Percentiles rank a stretch among this genome's conserved stretches.
Evolutionary conservation across 345 rosid species (phyloP).

Genomic region (Trapa incisa): DNA sequence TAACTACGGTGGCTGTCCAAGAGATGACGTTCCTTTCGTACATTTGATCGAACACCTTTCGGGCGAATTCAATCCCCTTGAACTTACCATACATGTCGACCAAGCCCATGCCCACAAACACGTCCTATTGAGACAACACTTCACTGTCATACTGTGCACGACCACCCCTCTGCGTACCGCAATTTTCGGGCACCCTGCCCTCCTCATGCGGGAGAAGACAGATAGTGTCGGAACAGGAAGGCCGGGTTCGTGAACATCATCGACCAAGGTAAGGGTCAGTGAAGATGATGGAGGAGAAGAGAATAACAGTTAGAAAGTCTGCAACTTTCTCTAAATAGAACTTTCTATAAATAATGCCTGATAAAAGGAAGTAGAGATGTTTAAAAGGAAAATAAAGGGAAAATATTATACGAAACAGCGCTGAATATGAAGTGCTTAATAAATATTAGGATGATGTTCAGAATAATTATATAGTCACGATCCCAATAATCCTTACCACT

Average conservation of each 20-base stretch:
- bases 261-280: no score
- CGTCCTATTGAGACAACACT: constrained; percentile 29
- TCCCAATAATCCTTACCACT: no score
- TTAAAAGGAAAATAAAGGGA: no score
- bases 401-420: no score
- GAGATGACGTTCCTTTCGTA: constrained; percentile 40
- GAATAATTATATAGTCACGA: no score
- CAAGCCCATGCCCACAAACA: constrained; percentile 52
- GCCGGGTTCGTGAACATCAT: not conserved
- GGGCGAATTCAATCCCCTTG: constrained; percentile 31
- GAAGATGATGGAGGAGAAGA: no score
- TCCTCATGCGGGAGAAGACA: constrained; percentile 42
- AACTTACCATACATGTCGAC: constrained; percentile 55
- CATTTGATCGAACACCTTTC: constrained; percentile 53
- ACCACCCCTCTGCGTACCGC: constrained; percentile 28
- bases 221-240: constrained; percentile 20
- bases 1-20: constrained; percentile 65
- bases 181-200: constrained; percentile 15
- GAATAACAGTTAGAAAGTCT: no score
- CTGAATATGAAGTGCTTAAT: no score
- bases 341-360: no score
- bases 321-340: no score
- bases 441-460: no score
- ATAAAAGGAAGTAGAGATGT: no score
- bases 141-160: constrained; percentile 42